These are phyloP conservation scores for Botryotinia narcissicola DNA, from an alignment of 2,329 filamentous ascomycete genomes.

Conservation along the genomic window DNA sequence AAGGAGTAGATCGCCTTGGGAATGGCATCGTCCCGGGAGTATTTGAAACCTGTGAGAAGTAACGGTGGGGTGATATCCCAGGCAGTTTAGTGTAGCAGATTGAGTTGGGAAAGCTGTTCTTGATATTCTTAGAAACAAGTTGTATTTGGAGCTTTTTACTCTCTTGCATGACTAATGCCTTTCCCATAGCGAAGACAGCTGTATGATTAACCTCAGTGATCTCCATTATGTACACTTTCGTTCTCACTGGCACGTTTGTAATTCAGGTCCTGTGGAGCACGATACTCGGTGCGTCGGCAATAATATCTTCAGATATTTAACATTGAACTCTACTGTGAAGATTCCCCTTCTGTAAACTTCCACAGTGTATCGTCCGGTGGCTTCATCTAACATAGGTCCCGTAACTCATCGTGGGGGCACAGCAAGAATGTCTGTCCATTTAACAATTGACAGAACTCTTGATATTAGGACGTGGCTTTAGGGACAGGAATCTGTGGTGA, in stretches of 20 bases:
- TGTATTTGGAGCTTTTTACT: too few species aligned
- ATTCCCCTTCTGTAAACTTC: neutral
- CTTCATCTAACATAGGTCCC: neutral
- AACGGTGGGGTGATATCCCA: neutral
- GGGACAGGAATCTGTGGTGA: too few species aligned
- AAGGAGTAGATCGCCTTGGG: neutral
- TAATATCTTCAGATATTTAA: neutral
- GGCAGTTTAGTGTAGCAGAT: neutral
- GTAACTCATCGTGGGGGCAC: neutral
- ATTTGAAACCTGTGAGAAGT: neutral
- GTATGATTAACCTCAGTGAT: neutral
- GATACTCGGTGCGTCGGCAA: neutral
- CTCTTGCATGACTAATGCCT: too few species aligned
- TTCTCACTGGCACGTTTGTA: neutral
- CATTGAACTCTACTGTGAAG: fast-evolving
- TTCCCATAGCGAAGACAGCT: neutral
- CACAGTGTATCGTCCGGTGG: neutral
- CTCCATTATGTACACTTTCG: neutral
- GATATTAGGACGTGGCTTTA: too few species aligned
- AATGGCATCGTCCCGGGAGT: neutral
- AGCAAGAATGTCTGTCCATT: neutral
- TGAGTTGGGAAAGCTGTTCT: neutral
- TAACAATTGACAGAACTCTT: neutral
- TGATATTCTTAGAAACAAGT: neutral
- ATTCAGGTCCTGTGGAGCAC: neutral